Evolutionary conservation across 1,284 basidiomycete genomes (phyloP).

Genomic region (Mycosarcoma maydis): DNA sequence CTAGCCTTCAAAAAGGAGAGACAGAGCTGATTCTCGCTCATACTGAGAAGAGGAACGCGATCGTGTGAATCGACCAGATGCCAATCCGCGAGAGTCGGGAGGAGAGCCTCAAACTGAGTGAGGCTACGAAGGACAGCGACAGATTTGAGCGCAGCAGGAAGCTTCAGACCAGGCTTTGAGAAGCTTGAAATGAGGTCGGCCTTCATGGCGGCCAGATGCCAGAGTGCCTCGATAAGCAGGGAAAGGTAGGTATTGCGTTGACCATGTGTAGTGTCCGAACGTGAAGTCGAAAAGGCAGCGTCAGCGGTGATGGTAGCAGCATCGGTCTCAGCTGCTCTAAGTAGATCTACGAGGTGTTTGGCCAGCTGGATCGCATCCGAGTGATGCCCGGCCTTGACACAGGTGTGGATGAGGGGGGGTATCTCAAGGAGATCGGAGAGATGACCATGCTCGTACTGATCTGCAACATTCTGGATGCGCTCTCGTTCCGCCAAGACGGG

Average conservation of each 20-base stretch:
- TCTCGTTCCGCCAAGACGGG: conserved; percentile 24
- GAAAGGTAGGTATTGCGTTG: conserved; percentile 69
- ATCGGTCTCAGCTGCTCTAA: conserved; percentile 16
- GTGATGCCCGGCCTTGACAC: conserved; percentile 88
- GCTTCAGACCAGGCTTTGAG: conserved; percentile 80
- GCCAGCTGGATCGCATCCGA: conserved; percentile 85
- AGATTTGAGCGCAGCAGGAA: conserved; percentile 87
- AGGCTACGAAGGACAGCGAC: conserved; percentile 84
- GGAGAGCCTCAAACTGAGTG: conserved; percentile 66
- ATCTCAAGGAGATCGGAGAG: conserved; percentile 88
- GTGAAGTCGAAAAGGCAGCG: not conserved
- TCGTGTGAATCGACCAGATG: not conserved
- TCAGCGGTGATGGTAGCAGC: not conserved
- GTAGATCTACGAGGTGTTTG: conserved; percentile 73
- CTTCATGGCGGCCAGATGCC: conserved; percentile 74
- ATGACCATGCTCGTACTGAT: conserved; percentile 77
- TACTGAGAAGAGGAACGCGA: conserved; percentile 45
- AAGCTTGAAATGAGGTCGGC: conserved; percentile 79
- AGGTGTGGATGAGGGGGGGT: conserved; percentile 87
- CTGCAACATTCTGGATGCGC: conserved; percentile 27
- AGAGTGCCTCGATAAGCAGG: conserved; percentile 77
- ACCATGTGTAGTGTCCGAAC: not conserved
- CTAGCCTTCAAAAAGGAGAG: conserved; percentile 77
- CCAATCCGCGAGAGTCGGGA: conserved; percentile 17
- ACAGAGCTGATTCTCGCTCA: conserved; percentile 75